Conservation (phyloP, 257 asterid species). For the Craterostigma plantagineum region DNA sequence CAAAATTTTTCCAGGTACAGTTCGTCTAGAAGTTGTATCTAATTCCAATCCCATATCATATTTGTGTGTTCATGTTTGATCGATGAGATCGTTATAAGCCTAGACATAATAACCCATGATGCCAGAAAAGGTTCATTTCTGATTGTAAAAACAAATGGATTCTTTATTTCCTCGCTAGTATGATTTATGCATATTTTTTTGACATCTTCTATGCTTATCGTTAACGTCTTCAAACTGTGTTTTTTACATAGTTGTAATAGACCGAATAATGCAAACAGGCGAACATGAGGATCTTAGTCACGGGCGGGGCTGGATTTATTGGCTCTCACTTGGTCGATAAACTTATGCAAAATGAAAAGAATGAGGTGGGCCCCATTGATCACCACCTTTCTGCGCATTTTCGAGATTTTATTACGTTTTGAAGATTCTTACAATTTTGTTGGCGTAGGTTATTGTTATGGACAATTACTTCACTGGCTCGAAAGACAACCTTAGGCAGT, state of each 20-base stretch:
- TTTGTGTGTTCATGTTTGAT: no score
- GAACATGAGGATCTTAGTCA: constrained; percentile 56
- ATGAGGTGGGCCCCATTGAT: constrained; percentile 23
- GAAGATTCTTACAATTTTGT: not conserved
- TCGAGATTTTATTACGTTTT: no score
- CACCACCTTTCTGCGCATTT: not conserved
- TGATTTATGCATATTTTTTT: not conserved
- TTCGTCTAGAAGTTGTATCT: no score
- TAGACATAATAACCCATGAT: no score
- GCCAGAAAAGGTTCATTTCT: not conserved
- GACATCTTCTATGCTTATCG: not conserved
- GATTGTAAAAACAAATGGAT: not conserved
- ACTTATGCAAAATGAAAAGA: constrained; percentile 53
- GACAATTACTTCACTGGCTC: constrained; percentile 66
- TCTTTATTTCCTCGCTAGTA: not conserved
- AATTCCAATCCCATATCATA: no score
- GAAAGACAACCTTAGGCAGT: constrained; percentile 45
- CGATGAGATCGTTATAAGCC: no score
- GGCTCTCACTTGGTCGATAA: constrained; percentile 69
- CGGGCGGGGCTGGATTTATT: constrained; percentile 77
- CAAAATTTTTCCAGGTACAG: constrained; percentile 42
- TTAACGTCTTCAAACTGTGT: no score
- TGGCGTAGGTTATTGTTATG: constrained; percentile 49
- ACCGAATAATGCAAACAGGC: constrained; percentile 39
- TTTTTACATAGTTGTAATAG: not conserved